phyloP scores from a whole-genome alignment of 2,329 filamentous ascomycete species.

The Fusarium sp. region DNA sequence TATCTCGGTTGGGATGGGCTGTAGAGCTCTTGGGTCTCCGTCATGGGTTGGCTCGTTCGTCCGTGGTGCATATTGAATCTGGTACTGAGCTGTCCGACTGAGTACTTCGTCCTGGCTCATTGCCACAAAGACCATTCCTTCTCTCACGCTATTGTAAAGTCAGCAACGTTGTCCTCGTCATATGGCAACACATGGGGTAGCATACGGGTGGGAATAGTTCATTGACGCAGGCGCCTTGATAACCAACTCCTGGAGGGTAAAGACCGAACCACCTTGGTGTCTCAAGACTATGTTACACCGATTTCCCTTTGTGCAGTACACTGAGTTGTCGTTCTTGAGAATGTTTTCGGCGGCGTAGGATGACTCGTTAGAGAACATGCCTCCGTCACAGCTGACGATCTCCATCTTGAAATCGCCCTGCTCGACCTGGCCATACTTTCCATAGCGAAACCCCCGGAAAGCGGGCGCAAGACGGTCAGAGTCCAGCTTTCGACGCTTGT shows the following conservation, averaged over 20 bases:
- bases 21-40: constrained; percentile 37
- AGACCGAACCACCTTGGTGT: constrained; percentile 84
- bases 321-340: constrained; percentile 82
- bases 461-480: constrained; percentile 66
- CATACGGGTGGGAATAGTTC: constrained; percentile 89
- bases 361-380: constrained; percentile 73
- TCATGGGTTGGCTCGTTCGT: constrained; percentile 37
- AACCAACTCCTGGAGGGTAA: constrained; percentile 85
- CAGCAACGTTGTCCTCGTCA: constrained; percentile 29
- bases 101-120: constrained; percentile 86
- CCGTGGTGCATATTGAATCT: constrained; percentile 72
- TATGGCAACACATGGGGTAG: constrained; percentile 45
- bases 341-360: constrained; percentile 83
- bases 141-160: constrained; percentile 75
- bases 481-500: constrained; percentile 79
- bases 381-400: constrained; percentile 89
- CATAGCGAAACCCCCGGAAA: constrained; percentile 79
- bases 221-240: constrained; percentile 83
- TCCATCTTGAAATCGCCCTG: constrained; percentile 87
- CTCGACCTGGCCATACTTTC: constrained; percentile 88
- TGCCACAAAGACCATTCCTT: constrained; percentile 91
- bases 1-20: constrained; percentile 53
- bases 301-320: constrained; percentile 92
- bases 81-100: constrained; percentile 78
- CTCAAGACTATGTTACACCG: constrained; percentile 88